Conservation (phyloP, 148 eudicot genomes). For the Dysphania ambrosioides region DNA sequence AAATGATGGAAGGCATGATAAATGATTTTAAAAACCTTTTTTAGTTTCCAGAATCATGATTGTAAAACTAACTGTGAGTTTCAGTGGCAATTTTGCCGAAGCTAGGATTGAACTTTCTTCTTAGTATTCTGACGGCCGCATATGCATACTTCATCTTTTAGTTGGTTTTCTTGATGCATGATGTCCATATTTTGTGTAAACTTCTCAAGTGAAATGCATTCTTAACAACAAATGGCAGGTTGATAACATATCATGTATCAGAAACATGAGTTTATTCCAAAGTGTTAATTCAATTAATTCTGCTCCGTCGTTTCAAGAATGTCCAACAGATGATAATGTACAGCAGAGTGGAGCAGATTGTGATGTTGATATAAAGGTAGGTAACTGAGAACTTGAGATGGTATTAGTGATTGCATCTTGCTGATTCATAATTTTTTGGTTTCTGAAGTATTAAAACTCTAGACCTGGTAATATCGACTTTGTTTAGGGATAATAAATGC, state of each 20-base stretch:
- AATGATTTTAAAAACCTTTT: neutral
- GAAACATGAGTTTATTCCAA: conserved; percentile 15
- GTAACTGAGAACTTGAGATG: neutral
- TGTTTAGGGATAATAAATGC: neutral
- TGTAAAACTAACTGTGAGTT: no score
- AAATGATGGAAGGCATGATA: neutral
- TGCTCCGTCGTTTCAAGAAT: conserved; percentile 26
- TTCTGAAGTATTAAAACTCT: neutral
- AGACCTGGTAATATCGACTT: neutral
- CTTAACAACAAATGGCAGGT: conserved; percentile 48
- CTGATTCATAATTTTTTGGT: neutral
- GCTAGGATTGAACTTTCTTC: neutral
- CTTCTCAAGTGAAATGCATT: conserved; percentile 9
- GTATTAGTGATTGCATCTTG: neutral
- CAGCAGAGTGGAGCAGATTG: conserved; percentile 28
- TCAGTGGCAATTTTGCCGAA: neutral
- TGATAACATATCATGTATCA: conserved; percentile 48
- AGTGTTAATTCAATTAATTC: conserved; percentile 22
- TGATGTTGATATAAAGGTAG: conserved; percentile 33
- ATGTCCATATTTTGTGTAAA: neutral
- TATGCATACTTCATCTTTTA: neutral
- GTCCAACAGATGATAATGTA: conserved; percentile 26
- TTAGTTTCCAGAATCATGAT: conserved; percentile 1
- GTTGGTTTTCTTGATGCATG: neutral
- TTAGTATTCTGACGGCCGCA: neutral